Evolutionary conservation across 768 basidiomycete species (phyloP), one percentile per base, ranked within the genome.

Genomic region (Suillus ampliporus): DNA sequence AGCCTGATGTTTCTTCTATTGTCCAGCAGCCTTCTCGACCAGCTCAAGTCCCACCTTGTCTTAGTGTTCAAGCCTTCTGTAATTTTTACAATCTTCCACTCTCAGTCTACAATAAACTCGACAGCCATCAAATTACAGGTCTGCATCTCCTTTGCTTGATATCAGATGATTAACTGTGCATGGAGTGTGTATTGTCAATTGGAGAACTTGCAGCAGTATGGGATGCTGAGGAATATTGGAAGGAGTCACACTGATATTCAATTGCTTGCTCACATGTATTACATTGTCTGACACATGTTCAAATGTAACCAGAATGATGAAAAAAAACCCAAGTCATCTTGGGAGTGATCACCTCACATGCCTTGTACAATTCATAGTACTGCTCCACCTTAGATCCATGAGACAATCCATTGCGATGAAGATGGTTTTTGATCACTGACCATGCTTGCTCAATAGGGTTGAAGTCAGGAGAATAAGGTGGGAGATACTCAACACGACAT

Each of bases 391-490:
- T 43, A n/a, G 54, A 54, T 13, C 34, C 57, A n/a, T 59, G 38
- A 21, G 57, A 62, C 34, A 59, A 59, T 21, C 50, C 62, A 34
- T 54, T 11, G 14, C 21, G 43, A 23, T 2, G 21, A n/a, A 75
- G 41, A 19, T 64, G 43, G 4, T 67, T 51, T 48, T 73, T 74
- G 58, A 74, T 69, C 2, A 60, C 59, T 0, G 65, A 72, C 31
- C 67, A 76, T 7, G 69, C 71, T 57, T 74, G 66, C 56, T 76
- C 68, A 43, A 76, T 76, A 1, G 71, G 75, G 40, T 76, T 72
- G 28, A 65, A 69, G 61, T 76, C 65, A 0, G 75, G 70, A 3
- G 75, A 76, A 51, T 76, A 76, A 23, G 74, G 71, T 9, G 75
- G 75, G 5, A 75, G 61, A 57, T 67, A 72, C 46, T 69, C 64